These are phyloP conservation scores for Mycosphaerella arachidis DNA, from an alignment of 2,329 filamentous ascomycete genomes.

Conservation along the genomic window DNA sequence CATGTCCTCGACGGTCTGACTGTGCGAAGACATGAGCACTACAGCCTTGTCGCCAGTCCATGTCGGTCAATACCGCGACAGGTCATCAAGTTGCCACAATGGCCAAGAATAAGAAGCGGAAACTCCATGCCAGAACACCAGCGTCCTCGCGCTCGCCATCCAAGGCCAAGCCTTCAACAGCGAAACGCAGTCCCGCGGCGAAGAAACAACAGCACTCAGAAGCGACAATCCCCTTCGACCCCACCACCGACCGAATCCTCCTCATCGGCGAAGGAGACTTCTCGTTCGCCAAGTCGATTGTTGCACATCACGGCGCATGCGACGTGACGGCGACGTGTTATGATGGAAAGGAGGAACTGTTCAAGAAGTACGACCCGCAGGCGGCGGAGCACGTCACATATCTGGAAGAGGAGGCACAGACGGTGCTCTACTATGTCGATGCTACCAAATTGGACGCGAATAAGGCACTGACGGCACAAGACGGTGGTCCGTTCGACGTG, in stretches of 20 bases:
- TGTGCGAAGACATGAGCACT: too few relatives aligned
- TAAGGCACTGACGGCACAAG: slow-evolving; percentile 44
- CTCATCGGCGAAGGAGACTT: slow-evolving; percentile 76
- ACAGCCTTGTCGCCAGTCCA: too few relatives aligned
- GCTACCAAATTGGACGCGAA: slow-evolving; percentile 56
- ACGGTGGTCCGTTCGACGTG: slow-evolving; percentile 57
- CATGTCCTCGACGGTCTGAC: too few relatives aligned
- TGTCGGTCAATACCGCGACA: too few relatives aligned
- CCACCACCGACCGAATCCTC: slow-evolving; percentile 61
- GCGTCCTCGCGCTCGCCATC: neutral
- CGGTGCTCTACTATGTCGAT: slow-evolving; percentile 61
- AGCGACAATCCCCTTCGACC: slow-evolving; percentile 63
- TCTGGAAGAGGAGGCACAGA: slow-evolving; percentile 45
- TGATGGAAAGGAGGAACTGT: slow-evolving; percentile 57
- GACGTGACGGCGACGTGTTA: slow-evolving; percentile 66
- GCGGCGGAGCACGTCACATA: slow-evolving; percentile 55
- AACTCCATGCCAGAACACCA: neutral
- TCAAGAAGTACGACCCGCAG: slow-evolving; percentile 65
- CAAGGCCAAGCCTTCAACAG: neutral
- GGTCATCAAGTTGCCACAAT: too few relatives aligned
- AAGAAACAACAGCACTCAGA: slow-evolving; percentile 21
- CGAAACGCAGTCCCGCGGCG: neutral
- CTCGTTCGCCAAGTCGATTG: slow-evolving; percentile 67
- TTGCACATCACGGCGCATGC: slow-evolving; percentile 61
- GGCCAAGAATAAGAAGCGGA: neutral